These are phyloP conservation scores for Straminergon stramineum DNA, from an alignment of 225 moss, liverwort and hornwort species.

Conservation along the genomic window DNA sequence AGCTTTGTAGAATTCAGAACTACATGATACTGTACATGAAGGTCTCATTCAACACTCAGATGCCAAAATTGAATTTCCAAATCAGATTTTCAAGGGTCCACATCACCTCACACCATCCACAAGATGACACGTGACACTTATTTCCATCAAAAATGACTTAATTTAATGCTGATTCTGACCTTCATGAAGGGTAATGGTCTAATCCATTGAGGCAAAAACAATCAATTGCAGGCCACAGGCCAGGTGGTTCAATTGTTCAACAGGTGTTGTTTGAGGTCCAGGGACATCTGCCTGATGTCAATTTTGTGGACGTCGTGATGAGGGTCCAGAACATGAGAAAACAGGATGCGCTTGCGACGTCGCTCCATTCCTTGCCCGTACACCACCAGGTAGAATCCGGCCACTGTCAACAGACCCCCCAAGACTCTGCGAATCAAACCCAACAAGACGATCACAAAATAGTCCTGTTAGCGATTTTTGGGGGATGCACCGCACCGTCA, in stretches of 20 bases:
- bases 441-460: not conserved
- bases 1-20: no score
- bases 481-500: not conserved
- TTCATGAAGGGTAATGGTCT: not conserved
- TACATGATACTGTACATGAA: no score
- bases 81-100: no score
- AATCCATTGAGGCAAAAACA: not conserved
- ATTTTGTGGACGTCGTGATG: constrained; percentile 18
- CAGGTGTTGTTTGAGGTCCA: constrained; percentile 21
- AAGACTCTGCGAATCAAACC: constrained; percentile 12
- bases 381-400: constrained; percentile 44
- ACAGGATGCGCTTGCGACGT: constrained; percentile 21
- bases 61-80: no score
- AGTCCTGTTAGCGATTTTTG: rapidly evolving
- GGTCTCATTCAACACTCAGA: no score
- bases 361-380: constrained; percentile 44
- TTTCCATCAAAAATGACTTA: no score
- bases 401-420: constrained; percentile 32
- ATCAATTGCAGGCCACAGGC: no score
- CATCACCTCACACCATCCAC: no score
- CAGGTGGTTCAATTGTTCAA: not conserved
- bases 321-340: constrained; percentile 8
- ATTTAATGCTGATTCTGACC: no score
- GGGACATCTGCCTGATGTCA: constrained; percentile 7
- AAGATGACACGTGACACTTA: no score